Evolutionary conservation across 768 basidiomycete genomes (phyloP).

Genomic region (Suillus fuscotomentosus): DNA sequence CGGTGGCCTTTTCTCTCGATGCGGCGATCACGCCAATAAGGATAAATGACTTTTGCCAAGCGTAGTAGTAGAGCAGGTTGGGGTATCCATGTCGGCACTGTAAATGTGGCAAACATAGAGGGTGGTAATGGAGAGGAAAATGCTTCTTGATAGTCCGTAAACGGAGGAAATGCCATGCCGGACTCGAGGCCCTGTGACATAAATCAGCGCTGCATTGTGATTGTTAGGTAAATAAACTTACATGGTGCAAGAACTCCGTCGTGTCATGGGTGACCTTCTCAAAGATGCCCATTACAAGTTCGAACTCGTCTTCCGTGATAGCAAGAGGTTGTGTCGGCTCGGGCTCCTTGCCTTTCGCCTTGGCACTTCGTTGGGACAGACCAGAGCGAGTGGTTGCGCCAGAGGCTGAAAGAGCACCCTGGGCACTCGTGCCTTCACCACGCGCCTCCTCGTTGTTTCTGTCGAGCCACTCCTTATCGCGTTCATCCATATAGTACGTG

Average conservation of each 20-base stretch:
- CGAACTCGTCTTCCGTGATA: conserved; percentile 90
- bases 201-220: conserved; percentile 3
- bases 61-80: conserved; percentile 58
- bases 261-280: conserved; percentile 90
- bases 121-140: conserved; percentile 61
- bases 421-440: conserved; percentile 81
- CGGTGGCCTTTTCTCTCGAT: conserved; percentile 76
- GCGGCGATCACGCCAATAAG: conserved; percentile 88
- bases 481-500: conserved; percentile 94
- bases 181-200: conserved; percentile 55
- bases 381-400: conserved; percentile 54
- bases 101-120: conserved; percentile 66
- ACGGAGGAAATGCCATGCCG: conserved; percentile 68
- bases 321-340: conserved; percentile 61
- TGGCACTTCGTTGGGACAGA: conserved; percentile 56
- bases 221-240: conserved; percentile 35
- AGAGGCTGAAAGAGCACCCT: conserved; percentile 59
- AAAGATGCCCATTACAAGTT: conserved; percentile 91
- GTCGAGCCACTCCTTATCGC: conserved; percentile 92
- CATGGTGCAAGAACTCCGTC: conserved; percentile 87
- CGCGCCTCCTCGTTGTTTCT: conserved; percentile 86
- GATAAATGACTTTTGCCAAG: conserved; percentile 73
- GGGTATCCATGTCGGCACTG: conserved; percentile 69
- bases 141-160: conserved; percentile 68
- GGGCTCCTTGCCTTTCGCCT: conserved; percentile 83